phyloP scores from a whole-genome alignment of 2,329 filamentous ascomycete genomes.

The Talaromyces sp. region DNA sequence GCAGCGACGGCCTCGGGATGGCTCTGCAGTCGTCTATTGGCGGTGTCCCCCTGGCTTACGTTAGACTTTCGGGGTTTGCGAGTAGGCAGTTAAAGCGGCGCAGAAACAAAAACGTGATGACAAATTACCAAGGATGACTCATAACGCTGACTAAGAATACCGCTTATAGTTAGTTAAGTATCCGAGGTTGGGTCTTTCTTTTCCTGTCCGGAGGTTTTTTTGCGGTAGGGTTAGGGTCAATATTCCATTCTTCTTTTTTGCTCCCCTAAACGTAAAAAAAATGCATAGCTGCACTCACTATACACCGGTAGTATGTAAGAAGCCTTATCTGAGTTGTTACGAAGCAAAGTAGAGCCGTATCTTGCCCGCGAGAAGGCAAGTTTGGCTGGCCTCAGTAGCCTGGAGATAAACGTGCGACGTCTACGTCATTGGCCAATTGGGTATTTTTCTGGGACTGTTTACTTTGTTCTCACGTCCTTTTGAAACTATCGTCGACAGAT shows the following conservation, averaged over 20 bases:
- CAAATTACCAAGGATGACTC: neutral
- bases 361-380: too few relatives aligned
- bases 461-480: neutral
- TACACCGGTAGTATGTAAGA: too few relatives aligned
- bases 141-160: neutral
- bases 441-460: neutral
- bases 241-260: too few relatives aligned
- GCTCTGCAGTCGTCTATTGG: neutral
- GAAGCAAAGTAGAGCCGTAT: too few relatives aligned
- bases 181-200: too few relatives aligned
- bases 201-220: too few relatives aligned
- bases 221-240: too few relatives aligned
- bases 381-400: too few relatives aligned
- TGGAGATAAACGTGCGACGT: neutral
- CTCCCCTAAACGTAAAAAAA: too few relatives aligned
- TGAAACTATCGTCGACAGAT: neutral
- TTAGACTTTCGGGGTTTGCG: neutral
- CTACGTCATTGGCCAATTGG: constrained; percentile 1
- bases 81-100: neutral
- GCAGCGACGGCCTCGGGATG: neutral
- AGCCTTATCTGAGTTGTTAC: too few relatives aligned
- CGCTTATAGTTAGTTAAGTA: too few relatives aligned
- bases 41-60: neutral
- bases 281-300: too few relatives aligned
- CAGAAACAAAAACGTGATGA: neutral